A percentile compares a stretch with the other conserved stretches of the same genome.
phyloP scores from a whole-genome alignment of 2,329 filamentous ascomycete genomes.

The Diaporthe ampelina region DNA sequence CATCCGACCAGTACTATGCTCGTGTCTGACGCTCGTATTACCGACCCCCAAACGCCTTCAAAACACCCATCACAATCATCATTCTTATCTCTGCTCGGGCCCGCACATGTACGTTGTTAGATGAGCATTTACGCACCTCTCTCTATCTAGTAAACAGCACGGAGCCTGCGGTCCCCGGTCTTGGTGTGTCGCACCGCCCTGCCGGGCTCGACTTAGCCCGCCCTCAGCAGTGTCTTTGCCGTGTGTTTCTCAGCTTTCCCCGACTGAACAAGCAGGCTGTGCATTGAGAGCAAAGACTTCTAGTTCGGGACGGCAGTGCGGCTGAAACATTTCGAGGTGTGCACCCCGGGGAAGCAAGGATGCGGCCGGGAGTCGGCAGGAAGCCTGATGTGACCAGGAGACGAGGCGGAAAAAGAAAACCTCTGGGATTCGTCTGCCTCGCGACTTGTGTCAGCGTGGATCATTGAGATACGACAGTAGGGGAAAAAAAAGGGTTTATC shows the following conservation, averaged over 20 bases:
- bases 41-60: neutral
- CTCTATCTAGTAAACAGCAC: constrained; percentile 16
- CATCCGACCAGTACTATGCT: neutral
- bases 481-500: neutral
- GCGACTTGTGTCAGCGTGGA: constrained; percentile 4
- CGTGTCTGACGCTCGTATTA: neutral
- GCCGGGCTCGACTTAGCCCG: neutral
- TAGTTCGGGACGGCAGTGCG: constrained; percentile 25
- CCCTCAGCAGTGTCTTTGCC: neutral
- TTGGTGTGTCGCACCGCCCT: constrained; percentile 7
- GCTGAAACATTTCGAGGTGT: constrained; percentile 11
- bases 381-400: constrained; percentile 4
- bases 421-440: neutral
- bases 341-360: neutral
- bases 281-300: constrained; percentile 1
- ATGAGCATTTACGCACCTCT: constrained; percentile 13
- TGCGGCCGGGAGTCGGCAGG: constrained; percentile 15
- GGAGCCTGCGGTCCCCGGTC: constrained; percentile 6
- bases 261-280: constrained; percentile 1
- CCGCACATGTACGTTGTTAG: neutral
- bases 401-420: neutral
- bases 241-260: neutral
- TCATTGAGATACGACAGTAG: neutral
- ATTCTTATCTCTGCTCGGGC: neutral
- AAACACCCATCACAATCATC: neutral